A percentile compares a stretch with the other conserved stretches of the same genome.
Evolutionary conservation across 352 stramenopile genomes (phyloP).

Genomic region (Phytophthora agathidicida): DNA sequence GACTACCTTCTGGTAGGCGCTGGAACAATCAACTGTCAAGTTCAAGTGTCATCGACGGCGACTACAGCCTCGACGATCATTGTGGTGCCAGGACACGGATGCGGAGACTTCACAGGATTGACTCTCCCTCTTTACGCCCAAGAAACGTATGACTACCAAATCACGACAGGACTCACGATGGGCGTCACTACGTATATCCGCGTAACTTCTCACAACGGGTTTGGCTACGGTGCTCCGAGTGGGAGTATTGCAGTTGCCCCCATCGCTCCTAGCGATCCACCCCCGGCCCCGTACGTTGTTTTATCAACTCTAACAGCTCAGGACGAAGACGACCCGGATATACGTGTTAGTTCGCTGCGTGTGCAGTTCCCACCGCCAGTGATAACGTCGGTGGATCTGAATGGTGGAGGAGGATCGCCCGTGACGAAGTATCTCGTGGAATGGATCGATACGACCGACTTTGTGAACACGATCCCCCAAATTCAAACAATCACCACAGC

Average conservation of each 20-base stretch:
- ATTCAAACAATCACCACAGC: constrained; percentile 72
- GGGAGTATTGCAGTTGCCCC: constrained; percentile 79
- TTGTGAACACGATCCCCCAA: constrained; percentile 57
- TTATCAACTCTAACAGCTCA: constrained; percentile 45
- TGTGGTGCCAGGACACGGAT: constrained; percentile 51
- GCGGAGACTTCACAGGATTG: constrained; percentile 46
- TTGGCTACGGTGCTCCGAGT: constrained; percentile 86
- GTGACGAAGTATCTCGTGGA: constrained; percentile 94
- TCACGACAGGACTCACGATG: constrained; percentile 84
- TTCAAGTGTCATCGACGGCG: constrained; percentile 37
- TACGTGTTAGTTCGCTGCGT: constrained; percentile 82
- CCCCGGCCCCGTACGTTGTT: constrained; percentile 72
- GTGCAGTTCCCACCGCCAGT: constrained; percentile 81
- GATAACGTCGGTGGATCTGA: constrained; percentile 61
- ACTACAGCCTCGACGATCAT: constrained; percentile 41
- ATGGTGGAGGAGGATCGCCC: constrained; percentile 83
- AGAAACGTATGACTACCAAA: constrained; percentile 69
- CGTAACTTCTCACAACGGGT: constrained; percentile 91
- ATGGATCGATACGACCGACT: constrained; percentile 86
- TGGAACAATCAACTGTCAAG: constrained; percentile 53
- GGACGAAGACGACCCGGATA: constrained; percentile 47
- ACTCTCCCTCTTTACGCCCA: constrained; percentile 57
- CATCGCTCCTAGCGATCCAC: constrained; percentile 89
- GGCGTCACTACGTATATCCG: constrained; percentile 90
- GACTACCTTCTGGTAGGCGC: constrained; percentile 65